A percentile compares a stretch with the other conserved stretches of the same genome.
These are phyloP conservation scores for Xerophyta viscosa DNA, from an alignment of 106 monocot species.

Conservation along the genomic window DNA sequence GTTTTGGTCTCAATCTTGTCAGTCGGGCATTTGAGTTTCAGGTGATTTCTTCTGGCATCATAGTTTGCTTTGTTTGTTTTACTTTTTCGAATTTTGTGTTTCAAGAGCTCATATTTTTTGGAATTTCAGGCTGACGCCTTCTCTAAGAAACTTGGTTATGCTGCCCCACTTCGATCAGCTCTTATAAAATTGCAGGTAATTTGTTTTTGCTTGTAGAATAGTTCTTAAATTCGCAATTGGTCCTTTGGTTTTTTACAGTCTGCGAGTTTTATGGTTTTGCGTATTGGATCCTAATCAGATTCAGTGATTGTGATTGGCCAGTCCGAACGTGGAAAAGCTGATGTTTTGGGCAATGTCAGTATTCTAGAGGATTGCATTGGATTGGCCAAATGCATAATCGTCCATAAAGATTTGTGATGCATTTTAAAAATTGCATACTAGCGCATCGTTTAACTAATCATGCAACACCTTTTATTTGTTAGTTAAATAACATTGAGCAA, in stretches of 20 bases:
- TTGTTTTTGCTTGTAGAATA: not conserved
- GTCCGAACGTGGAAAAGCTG: no score
- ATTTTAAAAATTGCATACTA: no score
- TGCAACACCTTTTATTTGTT: no score
- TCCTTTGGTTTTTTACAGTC: not conserved
- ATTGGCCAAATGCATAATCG: no score
- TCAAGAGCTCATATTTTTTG: not conserved
- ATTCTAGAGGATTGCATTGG: no score
- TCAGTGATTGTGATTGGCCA: no score
- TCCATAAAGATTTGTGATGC: no score
- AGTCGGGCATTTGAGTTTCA: constrained; percentile 97
- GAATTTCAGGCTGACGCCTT: constrained; percentile 83
- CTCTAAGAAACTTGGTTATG: constrained; percentile 84
- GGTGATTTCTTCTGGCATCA: constrained; percentile 20
- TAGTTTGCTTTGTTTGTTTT: not conserved
- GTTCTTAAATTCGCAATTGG: not conserved
- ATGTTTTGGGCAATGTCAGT: no score
- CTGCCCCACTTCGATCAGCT: constrained; percentile 51
- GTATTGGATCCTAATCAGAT: no score
- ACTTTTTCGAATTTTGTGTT: not conserved
- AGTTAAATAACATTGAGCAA: no score
- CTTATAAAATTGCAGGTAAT: constrained; percentile 86
- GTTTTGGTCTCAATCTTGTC: constrained; percentile 86
- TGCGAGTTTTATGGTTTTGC: not conserved
- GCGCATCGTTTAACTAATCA: no score